Conservation (phyloP, 2,329 filamentous ascomycete genomes). For the Sphaerulina vaccinii region DNA sequence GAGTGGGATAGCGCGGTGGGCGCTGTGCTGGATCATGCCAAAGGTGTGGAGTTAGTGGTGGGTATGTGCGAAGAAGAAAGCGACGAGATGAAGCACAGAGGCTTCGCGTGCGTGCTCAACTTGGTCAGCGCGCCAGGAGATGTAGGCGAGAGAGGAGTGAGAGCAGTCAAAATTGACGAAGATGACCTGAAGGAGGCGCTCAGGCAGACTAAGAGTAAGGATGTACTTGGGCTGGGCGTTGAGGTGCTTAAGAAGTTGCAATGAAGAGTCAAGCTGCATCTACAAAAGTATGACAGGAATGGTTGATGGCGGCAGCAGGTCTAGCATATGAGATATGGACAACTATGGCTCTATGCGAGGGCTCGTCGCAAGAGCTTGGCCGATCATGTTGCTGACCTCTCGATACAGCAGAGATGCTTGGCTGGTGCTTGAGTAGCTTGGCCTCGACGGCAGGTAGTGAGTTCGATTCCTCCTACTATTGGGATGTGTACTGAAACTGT, state of each 20-base stretch:
- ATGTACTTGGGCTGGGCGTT: conserved; percentile 54
- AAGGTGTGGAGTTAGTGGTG: conserved; percentile 76
- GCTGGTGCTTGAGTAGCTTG: too few relatives aligned
- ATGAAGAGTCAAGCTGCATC: background rate
- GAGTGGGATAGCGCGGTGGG: conserved; percentile 72
- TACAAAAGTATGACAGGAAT: too few relatives aligned
- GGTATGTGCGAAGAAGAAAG: conserved; percentile 71
- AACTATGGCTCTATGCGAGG: too few relatives aligned
- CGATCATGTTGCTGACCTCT: too few relatives aligned
- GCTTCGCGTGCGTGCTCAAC: conserved; percentile 65
- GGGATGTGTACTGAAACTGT: too few relatives aligned
- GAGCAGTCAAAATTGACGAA: conserved; percentile 57
- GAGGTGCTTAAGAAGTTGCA: conserved; percentile 16
- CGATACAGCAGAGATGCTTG: too few relatives aligned
- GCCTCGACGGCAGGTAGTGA: too few relatives aligned
- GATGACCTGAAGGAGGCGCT: conserved; percentile 69
- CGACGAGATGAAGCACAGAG: conserved; percentile 65
- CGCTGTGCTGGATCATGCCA: conserved; percentile 66
- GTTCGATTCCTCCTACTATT: too few relatives aligned
- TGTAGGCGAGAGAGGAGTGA: conserved; percentile 59
- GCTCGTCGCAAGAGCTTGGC: too few relatives aligned
- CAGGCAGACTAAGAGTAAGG: conserved; percentile 65
- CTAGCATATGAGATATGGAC: too few relatives aligned
- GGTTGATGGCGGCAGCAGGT: too few relatives aligned
- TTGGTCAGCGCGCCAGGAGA: conserved; percentile 67